phyloP scores from a whole-genome alignment of 2,329 filamentous ascomycete genomes.

The Botrytis hyacinthi region DNA sequence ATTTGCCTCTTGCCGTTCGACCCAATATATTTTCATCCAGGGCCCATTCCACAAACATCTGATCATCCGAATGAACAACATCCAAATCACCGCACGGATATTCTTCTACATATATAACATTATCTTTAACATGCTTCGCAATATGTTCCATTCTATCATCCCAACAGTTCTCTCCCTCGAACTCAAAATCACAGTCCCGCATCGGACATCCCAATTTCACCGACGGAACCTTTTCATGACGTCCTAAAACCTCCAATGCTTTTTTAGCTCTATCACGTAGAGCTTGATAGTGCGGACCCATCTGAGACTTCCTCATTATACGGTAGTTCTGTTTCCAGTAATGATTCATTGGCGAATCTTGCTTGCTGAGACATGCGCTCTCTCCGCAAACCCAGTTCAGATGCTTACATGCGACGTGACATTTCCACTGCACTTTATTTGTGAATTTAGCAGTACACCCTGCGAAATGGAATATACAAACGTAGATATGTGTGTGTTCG shows the following conservation, averaged over 20 bases:
- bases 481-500: background rate
- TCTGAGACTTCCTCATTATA: background rate
- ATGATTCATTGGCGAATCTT: background rate
- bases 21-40: background rate
- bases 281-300: background rate
- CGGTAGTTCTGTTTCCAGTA: conserved; percentile 3
- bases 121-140: background rate
- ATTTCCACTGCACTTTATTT: background rate
- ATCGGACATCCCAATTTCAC: background rate
- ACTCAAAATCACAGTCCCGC: background rate
- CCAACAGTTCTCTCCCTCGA: background rate
- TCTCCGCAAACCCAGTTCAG: background rate
- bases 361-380: background rate
- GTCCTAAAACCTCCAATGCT: background rate
- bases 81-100: background rate
- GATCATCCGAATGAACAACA: background rate
- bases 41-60: background rate
- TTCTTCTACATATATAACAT: background rate
- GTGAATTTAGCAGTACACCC: background rate
- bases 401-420: background rate
- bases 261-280: background rate
- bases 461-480: conserved; percentile 2
- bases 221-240: background rate
- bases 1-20: background rate
- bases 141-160: background rate